phyloP scores from a whole-genome alignment of 208 protist genomes.

The Crithidia fasciculata region DNA sequence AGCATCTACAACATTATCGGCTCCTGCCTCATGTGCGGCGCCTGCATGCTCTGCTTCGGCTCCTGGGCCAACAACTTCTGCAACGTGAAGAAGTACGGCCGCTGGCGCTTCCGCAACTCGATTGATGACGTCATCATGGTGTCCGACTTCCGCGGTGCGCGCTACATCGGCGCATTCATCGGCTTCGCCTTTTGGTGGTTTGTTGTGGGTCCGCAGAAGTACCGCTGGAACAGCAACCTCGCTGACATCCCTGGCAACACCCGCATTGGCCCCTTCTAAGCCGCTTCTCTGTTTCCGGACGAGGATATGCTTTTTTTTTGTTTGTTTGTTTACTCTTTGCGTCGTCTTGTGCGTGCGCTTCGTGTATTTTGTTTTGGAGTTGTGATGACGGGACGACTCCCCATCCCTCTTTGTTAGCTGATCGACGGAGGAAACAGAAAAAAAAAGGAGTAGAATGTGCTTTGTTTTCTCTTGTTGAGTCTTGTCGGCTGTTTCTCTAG shows the following conservation, averaged over 20 bases:
- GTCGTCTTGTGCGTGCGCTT: no score
- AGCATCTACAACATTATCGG: constrained; percentile 61
- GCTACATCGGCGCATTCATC: constrained; percentile 75
- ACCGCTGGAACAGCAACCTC: constrained; percentile 77
- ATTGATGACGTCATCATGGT: constrained; percentile 89
- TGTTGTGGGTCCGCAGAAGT: constrained; percentile 85
- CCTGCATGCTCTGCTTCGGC: constrained; percentile 80
- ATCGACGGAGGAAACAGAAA: not conserved
- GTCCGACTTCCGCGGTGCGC: constrained; percentile 75
- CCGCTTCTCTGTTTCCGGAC: not conserved
- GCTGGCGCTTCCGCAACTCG: constrained; percentile 87
- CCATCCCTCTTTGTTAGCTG: no score
- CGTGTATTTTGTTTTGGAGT: no score
- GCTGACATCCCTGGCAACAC: constrained; percentile 81
- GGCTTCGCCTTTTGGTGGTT: constrained; percentile 90
- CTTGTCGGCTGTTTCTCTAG: not conserved
- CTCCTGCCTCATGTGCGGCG: constrained; percentile 66
- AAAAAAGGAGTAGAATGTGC: not conserved
- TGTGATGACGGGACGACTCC: no score
- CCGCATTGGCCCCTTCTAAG: constrained; percentile 79
- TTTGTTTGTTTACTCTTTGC: not conserved
- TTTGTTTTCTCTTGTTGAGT: not conserved
- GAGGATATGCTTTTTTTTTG: not conserved
- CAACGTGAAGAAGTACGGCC: constrained; percentile 87
- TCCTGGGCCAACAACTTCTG: constrained; percentile 88